Percentiles rank a stretch among this genome's conserved stretches.
These are phyloP conservation scores for Botrytis paeoniae DNA, from an alignment of 2,329 filamentous ascomycete genomes.

Conservation along the genomic window DNA sequence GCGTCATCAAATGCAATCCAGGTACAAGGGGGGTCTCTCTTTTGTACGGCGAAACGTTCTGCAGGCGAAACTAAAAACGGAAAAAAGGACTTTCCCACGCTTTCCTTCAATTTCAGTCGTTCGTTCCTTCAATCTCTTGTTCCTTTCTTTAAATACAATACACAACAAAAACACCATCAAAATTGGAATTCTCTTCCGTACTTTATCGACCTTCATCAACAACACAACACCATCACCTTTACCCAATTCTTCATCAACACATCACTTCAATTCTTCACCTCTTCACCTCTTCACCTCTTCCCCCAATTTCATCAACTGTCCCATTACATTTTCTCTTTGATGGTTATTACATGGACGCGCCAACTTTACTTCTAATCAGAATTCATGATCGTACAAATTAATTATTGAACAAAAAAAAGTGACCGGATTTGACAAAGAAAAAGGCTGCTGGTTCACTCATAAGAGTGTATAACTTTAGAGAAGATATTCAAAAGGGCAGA, in stretches of 20 bases:
- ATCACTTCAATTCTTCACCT: neutral
- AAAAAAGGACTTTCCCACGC: neutral
- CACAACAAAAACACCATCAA: slow-evolving; percentile 4
- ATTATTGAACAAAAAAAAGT: slow-evolving; percentile 33
- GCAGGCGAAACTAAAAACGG: neutral
- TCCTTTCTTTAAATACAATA: slow-evolving; percentile 7
- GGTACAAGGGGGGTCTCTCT: neutral
- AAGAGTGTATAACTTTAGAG: slow-evolving; percentile 25
- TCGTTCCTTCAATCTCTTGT: neutral
- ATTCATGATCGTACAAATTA: slow-evolving; percentile 38
- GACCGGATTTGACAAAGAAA: slow-evolving; percentile 16
- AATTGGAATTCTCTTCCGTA: neutral
- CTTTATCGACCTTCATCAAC: neutral
- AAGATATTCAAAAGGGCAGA: neutral
- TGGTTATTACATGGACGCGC: slow-evolving; percentile 31
- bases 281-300: neutral
- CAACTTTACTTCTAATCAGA: slow-evolving; percentile 31
- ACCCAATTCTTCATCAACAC: neutral
- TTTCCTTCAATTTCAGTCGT: neutral
- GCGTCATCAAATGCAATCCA: neutral
- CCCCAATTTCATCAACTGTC: slow-evolving; percentile 21
- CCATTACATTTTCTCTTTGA: slow-evolving; percentile 22
- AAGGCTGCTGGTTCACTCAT: slow-evolving; percentile 24
- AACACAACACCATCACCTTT: neutral
- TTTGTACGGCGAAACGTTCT: neutral